Evolutionary conservation across 2,329 filamentous ascomycete species (phyloP).

Genomic region (Colletotrichum sp.): DNA sequence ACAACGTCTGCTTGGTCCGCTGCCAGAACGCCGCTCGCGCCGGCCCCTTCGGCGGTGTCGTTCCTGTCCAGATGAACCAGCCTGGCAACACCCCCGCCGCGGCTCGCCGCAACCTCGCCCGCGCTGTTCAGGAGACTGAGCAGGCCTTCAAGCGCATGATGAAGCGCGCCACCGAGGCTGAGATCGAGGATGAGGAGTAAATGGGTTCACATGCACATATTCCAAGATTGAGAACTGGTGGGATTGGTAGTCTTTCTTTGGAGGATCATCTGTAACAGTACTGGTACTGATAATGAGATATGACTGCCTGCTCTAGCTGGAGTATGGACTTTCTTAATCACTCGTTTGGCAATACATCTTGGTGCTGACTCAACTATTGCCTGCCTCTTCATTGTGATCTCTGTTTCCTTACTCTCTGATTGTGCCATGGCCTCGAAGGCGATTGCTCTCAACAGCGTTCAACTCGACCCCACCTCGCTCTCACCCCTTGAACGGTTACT

Average conservation of each 20-base stretch:
- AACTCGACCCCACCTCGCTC: too few species aligned
- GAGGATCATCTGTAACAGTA: slow-evolving; percentile 14
- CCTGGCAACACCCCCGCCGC: slow-evolving; percentile 14
- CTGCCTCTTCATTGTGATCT: rapidly evolving
- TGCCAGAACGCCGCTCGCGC: slow-evolving; percentile 61
- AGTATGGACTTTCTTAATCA: slow-evolving; percentile 12
- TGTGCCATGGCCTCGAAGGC: too few species aligned
- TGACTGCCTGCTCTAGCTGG: slow-evolving; percentile 19
- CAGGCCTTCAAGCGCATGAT: slow-evolving; percentile 20
- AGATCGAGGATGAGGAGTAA: slow-evolving; percentile 19
- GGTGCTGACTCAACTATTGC: not conserved
- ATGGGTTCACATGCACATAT: slow-evolving; percentile 6
- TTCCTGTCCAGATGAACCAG: slow-evolving; percentile 28
- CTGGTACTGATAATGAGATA: slow-evolving; percentile 22
- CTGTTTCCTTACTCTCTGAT: too few species aligned
- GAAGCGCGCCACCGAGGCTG: slow-evolving; percentile 24
- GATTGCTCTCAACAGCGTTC: too few species aligned
- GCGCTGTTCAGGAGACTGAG: slow-evolving; percentile 18
- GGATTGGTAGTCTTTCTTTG: slow-evolving; percentile 1
- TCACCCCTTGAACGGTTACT: too few species aligned
- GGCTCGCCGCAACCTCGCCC: slow-evolving; percentile 20
- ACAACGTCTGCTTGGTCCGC: slow-evolving; percentile 62
- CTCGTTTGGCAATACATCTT: not conserved
- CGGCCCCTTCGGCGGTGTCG: slow-evolving; percentile 58
- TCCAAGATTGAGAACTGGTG: slow-evolving; percentile 7